Evolutionary conservation across 2,329 filamentous ascomycete genomes (phyloP), one percentile per base, ranked within the genome.

Genomic region (Colletotrichum godetiae): DNA sequence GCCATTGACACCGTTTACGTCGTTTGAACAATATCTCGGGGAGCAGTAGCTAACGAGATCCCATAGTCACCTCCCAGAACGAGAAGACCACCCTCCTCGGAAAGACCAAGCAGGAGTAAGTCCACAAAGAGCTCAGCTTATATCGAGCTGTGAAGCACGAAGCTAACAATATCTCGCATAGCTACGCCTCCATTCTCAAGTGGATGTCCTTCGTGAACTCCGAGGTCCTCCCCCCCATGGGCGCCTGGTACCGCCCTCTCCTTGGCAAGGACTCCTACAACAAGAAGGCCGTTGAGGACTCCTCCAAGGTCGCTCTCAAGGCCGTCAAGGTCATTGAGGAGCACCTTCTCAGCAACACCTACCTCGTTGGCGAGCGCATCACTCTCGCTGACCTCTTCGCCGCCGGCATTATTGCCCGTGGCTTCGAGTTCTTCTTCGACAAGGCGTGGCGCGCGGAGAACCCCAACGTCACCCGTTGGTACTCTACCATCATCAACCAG

Each of bases 71-170:
- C 81, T 98, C 97, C 80, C 97, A 99, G 89, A 99, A 99, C 86
- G 97, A 98, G 93, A 98, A 98, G 93, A 99, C 97, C 81, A 97
- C 95, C 79, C 95, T 99, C 78, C 92, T 99, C 80, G 97, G 97
- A 83, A 98, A 98, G 93, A 99, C 95, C 88, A 99, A 99, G 93
- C 96, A 99, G 90, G 97, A 99, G 92, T 95, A 88, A 84, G 89
- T 83, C 72, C n/a, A 55, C 24, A 33, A 24, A 29, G 42, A 12
- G 29, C 8, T 19, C 15, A 42, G 27, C 24, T 67, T 73, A 46
- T 56, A 65, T 75, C 59, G 70, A 55, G 22, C n/a, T n/a, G 13
- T 42, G 22, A 12, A 58, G 56, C 15, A 37, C 19, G 11, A 31
- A 58, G 76, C 81, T 83, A 75, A 83, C 58, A 29, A 31, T 3